Evolutionary conservation across 805 yeast species (phyloP).

Genomic region (Metschnikowia reukaufii): DNA sequence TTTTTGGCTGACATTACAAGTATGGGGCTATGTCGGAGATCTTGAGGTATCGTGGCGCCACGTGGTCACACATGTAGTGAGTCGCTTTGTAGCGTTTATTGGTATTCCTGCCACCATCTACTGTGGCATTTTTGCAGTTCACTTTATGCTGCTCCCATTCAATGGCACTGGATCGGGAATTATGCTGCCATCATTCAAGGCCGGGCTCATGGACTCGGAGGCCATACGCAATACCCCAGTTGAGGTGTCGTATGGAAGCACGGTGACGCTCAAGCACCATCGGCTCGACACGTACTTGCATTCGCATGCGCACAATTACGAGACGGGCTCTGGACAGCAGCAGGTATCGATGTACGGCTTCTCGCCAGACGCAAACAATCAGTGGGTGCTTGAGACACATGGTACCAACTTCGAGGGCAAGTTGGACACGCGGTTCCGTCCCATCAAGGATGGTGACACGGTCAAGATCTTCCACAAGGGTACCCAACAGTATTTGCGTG

Average conservation of each 20-base stretch:
- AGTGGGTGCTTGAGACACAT: constrained; percentile 64
- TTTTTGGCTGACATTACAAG: constrained; percentile 42
- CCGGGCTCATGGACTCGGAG: constrained; percentile 48
- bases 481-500: constrained; percentile 69
- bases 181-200: constrained; percentile 68
- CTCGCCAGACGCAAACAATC: constrained; percentile 60
- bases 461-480: constrained; percentile 68
- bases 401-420: constrained; percentile 40
- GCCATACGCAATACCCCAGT: constrained; percentile 46
- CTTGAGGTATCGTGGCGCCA: constrained; percentile 41
- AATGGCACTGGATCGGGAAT: constrained; percentile 61
- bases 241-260: constrained; percentile 71
- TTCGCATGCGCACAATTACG: constrained; percentile 66
- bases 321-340: constrained; percentile 68
- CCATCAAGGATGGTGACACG: constrained; percentile 53
- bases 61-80: constrained; percentile 41
- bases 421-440: constrained; percentile 31
- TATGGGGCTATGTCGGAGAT: constrained; percentile 77
- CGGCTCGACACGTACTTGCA: constrained; percentile 76
- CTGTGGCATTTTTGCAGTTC: constrained; percentile 54
- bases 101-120: constrained; percentile 61
- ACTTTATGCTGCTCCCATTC: constrained; percentile 47
- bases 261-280: constrained; percentile 68
- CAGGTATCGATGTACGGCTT: constrained; percentile 73
- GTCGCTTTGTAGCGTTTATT: constrained; percentile 45